Evolutionary conservation across 2,329 filamentous ascomycete genomes (phyloP).

Genomic region (Pestalotiopsis sp.): DNA sequence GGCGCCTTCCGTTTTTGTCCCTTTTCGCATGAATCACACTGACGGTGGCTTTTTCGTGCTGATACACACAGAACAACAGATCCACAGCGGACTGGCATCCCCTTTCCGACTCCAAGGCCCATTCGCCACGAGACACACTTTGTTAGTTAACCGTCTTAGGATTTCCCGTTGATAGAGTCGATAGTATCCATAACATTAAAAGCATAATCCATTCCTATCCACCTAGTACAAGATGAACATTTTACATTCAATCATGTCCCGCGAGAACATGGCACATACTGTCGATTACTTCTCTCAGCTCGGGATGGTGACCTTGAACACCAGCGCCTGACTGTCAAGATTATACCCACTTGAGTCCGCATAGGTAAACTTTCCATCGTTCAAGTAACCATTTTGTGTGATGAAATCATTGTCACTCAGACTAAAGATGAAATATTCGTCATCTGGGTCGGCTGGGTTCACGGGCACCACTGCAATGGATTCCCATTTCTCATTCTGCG

Average conservation of each 20-base stretch:
- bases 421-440: slow-evolving; percentile 69
- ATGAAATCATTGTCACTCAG: slow-evolving; percentile 77
- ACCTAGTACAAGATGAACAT: neutral
- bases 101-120: neutral
- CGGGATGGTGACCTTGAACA: slow-evolving; percentile 57
- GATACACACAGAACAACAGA: slow-evolving; percentile 9
- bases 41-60: slow-evolving; percentile 12
- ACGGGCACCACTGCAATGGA: slow-evolving; percentile 65
- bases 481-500: slow-evolving; percentile 78
- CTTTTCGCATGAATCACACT: slow-evolving; percentile 8
- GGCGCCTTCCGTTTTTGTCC: slow-evolving; percentile 10
- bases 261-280: neutral
- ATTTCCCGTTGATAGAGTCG: neutral
- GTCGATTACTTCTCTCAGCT: slow-evolving; percentile 10
- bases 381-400: slow-evolving; percentile 66
- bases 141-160: slow-evolving; percentile 1
- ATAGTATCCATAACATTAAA: neutral
- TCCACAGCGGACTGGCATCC: neutral
- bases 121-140: neutral
- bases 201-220: neutral
- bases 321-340: slow-evolving; percentile 64
- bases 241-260: neutral
- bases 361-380: slow-evolving; percentile 59
- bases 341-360: slow-evolving; percentile 58
- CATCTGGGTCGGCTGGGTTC: slow-evolving; percentile 43